Base-by-base conservation (phyloP, 129 eudicot genomes). In the Rutidosis leptorrhynchoides region DNA sequence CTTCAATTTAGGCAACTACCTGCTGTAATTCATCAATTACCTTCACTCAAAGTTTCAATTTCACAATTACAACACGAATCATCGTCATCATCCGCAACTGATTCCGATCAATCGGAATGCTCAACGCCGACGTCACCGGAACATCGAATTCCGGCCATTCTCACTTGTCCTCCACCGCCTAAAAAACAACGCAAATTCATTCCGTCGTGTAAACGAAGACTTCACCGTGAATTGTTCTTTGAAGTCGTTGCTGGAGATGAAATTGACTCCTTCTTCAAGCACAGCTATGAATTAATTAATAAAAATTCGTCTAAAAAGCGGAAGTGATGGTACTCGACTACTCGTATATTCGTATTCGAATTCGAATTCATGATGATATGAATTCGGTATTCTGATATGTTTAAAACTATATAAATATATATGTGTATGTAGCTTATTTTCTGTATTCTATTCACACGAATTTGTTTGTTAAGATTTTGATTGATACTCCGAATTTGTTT, bases 81-180 rank as follows among this genome's bases (percentile, higher is more conserved):
- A 11, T 26, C 76, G 9, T 16, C 67, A 57, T 74, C 73, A 74
- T 65, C 61, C 67, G 58, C 52, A 30, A 46, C 59, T 49, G 23
- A 14, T 25, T 2, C 53, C 0, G 73, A 59, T 7, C 25, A 33
- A 43, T 40, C 46, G 46, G 84, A 83, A 30, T 87, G 87, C 28
- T 74, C 37, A 61, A 88, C 96, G 9, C 96, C 96, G 2, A 84
- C 66, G 23, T 84, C 92, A 0, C 75, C 86, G 30, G 69, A 67
- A 30, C 57, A 73, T 62, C 68, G 65, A 71, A 87, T 87, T 72
- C 90, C 95, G 11, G 37, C 24, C 10, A 67, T 70, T 5, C 60
- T 78, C 35, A 67, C 32, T 64, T 85, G 91, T 53, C 96, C 96
- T 48, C 96, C 91, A n/a, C 78, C 92, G 32, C 91, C 96, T 15